Evolutionary conservation across 2,329 filamentous ascomycete genomes (phyloP), one percentile per base, ranked within the genome.

Genomic region (Emydomyces testavorans): DNA sequence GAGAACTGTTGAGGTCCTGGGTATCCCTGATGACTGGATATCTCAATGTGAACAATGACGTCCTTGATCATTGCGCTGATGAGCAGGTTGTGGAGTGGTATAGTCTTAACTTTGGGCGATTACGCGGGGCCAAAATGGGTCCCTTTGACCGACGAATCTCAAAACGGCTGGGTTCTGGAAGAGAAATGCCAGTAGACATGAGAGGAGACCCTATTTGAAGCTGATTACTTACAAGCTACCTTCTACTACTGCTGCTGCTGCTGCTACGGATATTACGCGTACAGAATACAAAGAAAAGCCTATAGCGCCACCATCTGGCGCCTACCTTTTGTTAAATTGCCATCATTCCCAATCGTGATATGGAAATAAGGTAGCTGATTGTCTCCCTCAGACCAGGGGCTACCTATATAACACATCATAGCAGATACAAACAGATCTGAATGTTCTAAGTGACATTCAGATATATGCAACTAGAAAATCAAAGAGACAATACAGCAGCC

Each of bases 41-140:
- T 34, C 50, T 60, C 32, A 57, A 57, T 35, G 54, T 59, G 29
- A 35, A 59, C 28, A 60, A 59, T 40, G 53, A 57, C 47, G 44
- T 54, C 32, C 55, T 60, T 13, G 57, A 61, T 56, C 13, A 53
- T 43, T 60, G 58, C 53, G 29, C 13, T 10, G 56, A 61, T 57
- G 18, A 56, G 34, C 29, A 51, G 42, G 57, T 53, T 51, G 54
- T 57, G 47, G 51, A 53, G 41, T 61, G 58, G 57, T 60, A 56
- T 50, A 60, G 59, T 49, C 29, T n/a, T 36, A 54, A 60, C 18
- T 61, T 60, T 55, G 56, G 56, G 49, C 52, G 58, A 47, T 56
- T 55, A 16, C 52, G 31, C n/a, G 56, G 59, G 48, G 52, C 49
- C 23, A 54, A 56, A 23, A 53, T 50, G 34, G 56, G 57, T 13